phyloP scores from a whole-genome alignment of 2,329 filamentous ascomycete species.

The Colletotrichum acutatum region DNA sequence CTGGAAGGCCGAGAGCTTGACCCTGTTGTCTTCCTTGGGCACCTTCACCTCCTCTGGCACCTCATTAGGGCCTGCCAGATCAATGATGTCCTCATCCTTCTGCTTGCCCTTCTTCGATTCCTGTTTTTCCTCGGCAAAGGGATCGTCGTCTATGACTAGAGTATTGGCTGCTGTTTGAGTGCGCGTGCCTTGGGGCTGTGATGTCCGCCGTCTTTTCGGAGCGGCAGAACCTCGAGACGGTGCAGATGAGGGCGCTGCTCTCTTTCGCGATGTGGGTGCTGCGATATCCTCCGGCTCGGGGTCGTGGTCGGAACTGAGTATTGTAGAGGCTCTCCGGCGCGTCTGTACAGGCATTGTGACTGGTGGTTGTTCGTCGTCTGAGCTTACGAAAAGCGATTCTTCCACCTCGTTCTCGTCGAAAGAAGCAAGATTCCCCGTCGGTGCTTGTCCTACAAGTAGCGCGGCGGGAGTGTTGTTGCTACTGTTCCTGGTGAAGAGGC shows the following conservation, averaged over 20 bases:
- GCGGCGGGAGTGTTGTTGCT: constrained; percentile 32
- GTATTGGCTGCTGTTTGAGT: constrained; percentile 33
- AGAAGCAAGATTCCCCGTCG: neutral
- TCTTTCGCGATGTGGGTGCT: constrained; percentile 25
- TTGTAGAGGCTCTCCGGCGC: constrained; percentile 33
- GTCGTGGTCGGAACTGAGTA: constrained; percentile 29
- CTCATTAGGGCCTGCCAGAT: constrained; percentile 56
- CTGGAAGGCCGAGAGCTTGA: constrained; percentile 67
- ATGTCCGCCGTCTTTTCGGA: constrained; percentile 33
- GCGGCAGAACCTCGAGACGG: constrained; percentile 7
- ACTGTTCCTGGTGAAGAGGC: constrained; percentile 13
- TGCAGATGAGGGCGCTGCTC: constrained; percentile 24
- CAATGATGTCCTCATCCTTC: constrained; percentile 46
- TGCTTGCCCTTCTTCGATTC: constrained; percentile 39
- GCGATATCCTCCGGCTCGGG: constrained; percentile 29
- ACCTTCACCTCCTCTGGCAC: constrained; percentile 56
- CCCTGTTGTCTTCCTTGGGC: constrained; percentile 58
- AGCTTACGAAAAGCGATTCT: constrained; percentile 33
- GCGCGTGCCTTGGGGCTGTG: constrained; percentile 30
- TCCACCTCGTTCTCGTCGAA: constrained; percentile 2
- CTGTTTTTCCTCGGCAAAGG: constrained; percentile 40
- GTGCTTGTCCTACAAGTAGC: constrained; percentile 21
- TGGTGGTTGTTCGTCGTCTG: constrained; percentile 31
- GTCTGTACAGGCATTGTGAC: constrained; percentile 34
- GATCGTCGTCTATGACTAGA: constrained; percentile 40